Evolutionary conservation across 2,329 filamentous ascomycete species (phyloP), one percentile per base, ranked within the genome.

Genomic region (Penicillium sp.): DNA sequence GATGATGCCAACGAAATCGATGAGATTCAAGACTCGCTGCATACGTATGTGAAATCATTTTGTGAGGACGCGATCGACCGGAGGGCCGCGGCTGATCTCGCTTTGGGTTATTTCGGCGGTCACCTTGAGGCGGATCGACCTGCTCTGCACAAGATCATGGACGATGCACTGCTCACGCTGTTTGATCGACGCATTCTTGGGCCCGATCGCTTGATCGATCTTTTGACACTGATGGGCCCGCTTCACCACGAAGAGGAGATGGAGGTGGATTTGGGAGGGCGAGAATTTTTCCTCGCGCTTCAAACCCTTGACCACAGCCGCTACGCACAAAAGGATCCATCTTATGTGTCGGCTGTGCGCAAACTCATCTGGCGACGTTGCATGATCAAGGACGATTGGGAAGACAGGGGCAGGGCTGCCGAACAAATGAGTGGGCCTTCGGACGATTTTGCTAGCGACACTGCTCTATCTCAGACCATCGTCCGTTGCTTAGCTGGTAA

Each of bases 341-440:
- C 54, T 9, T 62, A 61, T 39, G 38, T 57, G 43, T 48, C 49
- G 41, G 56, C 63, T 28, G 48, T 67, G 39, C 61, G 60, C 5
- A 65, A 64, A 34, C 48, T 67, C 26, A 87, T 97, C 53, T 98
- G 93, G 93, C 85, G 93, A 63, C 82, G 93, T 46, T 85, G 89
- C 52, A 86, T 86, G 61, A 78, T 91, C 56, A 82, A 84, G 43
- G 90, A 96, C 65, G 82, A 96, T 63, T 98, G 93, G 93, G 74
- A 79, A 26, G 76, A 74, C 49, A 79, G 94, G 63, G 91, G 93
- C 62, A 82, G 88, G 56, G 91, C 86, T 0, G 81, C 84, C 41
- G 76, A 85, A 50, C 85, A 87, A 63, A 81, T 82, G 48, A 90
- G 95, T 60, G 71, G 74, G 3, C 78, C 86, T 52, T 79, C 89